Evolutionary conservation across 805 yeast genomes (phyloP), one percentile per base, ranked within the genome.

Genomic region (Lipomyces starkeyi): DNA sequence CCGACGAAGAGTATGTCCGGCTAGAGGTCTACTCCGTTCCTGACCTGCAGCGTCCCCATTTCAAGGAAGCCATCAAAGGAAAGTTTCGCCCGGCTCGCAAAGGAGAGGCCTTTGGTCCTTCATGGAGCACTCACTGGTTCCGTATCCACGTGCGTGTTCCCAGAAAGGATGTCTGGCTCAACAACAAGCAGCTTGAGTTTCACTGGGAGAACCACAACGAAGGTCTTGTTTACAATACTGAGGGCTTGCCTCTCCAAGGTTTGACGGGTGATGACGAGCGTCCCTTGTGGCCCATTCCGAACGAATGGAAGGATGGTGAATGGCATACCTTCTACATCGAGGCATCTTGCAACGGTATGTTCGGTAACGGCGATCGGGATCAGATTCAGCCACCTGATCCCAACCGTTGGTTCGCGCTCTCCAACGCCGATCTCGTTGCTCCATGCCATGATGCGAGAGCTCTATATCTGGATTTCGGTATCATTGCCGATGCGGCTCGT

Each of bases 111-210:
- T 92, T 91, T 77, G 98, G 98, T 0, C 99, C 99, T 2, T 90
- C 96, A 14, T 94, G 99, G 99, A 89, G 94, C 67, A 90, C 98
- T 0, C 96, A 92, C 71, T 94, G 99, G 99, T 92, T 95, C 79
- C 85, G 87, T 73, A 80, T 94, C 25, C 79, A 83, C 14, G 79
- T 91, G 66, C 80, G 81, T n/a, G 81, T 94, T 4, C 97, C 97
- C 0, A 72, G 81, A 17, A 77, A 82, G 2, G 71, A 65, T n/a
- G 63, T 63, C 25, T 67, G 71, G 74, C 47, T 56, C 11, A 34
- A 52, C 29, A 65, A 71, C 68, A 53, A 59, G 61, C 61, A 59
- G 54, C 74, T 71, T 17, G 73, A 68, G 34, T 65, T 56, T 58
- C 73, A 70, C 61, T 88, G 91, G 91, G 80, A 89, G 63, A 85